Base-by-base conservation (phyloP, 164 flowering plant species). In the Vitis rotundifolia region DNA sequence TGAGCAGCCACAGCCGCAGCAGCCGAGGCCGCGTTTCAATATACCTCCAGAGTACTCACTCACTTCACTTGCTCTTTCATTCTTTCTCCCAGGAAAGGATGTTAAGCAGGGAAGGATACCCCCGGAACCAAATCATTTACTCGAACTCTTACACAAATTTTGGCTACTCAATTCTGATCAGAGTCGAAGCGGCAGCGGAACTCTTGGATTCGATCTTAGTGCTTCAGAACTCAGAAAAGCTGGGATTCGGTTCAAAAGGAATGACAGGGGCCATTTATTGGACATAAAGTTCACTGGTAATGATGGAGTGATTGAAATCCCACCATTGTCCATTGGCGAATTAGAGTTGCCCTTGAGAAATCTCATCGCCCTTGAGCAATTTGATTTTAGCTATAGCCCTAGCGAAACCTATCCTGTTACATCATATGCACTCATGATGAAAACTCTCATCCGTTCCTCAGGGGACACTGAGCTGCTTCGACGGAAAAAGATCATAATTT, bases 321-420 rank as follows among this genome's bases (percentile, higher is more conserved):
- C 84, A 8, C 51, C 72, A 14, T 6, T 81, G 49, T 74, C 8
- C 71, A 78, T 18, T 31, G 22, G 5, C 51, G 67, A n/a, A n/a
- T n/a, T 73, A 2, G 75, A 76, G 5, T 44, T 63, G 4, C 47
- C 76, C 26, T 63, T 78, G 3, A 48, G 80, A 48, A 81, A 78
- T 37, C 54, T 80, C 49, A 48, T 80, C 3, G 80, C 83, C 1
- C 58, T 77, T 63, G 83, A 80, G 69, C 67, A 63, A 15, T 72
- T 75, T 54, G 28, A 22, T 31, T 6, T 14, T 7, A 18, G 16
- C 3, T n/a, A 13, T 11, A 59, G 66, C 6, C 61, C 22, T 1
- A 19, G 22, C 22, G 1, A 19, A 19, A 19, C 56, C 47, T 10
- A 5, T 8, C 59, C 67, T 50, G 37, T 80, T 56, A 67, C 80